phyloP scores from a whole-genome alignment of 2,329 filamentous ascomycete genomes.

The Hypoxylon sp. region DNA sequence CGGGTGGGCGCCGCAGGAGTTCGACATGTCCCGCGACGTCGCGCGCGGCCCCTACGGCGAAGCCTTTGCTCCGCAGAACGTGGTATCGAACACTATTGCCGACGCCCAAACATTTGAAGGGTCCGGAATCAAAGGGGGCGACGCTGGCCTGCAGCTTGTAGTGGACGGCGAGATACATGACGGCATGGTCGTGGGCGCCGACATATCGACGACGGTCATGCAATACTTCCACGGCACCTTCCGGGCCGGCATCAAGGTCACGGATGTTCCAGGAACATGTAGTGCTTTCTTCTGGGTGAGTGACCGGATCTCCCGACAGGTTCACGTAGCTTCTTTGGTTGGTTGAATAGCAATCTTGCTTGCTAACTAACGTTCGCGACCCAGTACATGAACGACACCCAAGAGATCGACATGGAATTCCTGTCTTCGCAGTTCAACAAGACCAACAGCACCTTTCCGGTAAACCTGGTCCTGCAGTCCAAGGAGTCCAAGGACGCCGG shows the following conservation, averaged over 20 bases:
- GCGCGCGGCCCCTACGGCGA: constrained; percentile 75
- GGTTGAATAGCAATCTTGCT: too few relatives aligned
- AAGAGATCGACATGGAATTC: constrained; percentile 86
- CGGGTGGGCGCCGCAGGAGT: constrained; percentile 73
- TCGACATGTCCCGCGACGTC: constrained; percentile 69
- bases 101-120: constrained; percentile 58
- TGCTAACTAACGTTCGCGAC: constrained; percentile 20
- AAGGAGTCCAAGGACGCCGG: constrained; percentile 67
- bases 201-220: constrained; percentile 69
- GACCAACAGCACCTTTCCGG: constrained; percentile 63
- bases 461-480: constrained; percentile 83
- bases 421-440: constrained; percentile 73
- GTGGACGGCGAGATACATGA: constrained; percentile 61
- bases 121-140: constrained; percentile 57
- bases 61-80: constrained; percentile 67
- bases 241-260: constrained; percentile 73
- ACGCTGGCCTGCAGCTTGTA: constrained; percentile 67
- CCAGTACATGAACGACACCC: constrained; percentile 82
- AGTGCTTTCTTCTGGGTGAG: constrained; percentile 83
- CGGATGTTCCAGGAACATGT: constrained; percentile 73
- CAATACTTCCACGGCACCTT: constrained; percentile 79
- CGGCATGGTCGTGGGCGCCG: constrained; percentile 69
- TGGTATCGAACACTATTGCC: constrained; percentile 64
- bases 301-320: too few relatives aligned
- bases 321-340: neutral